A percentile compares a stretch with the other conserved stretches of the same genome.
phyloP scores from a whole-genome alignment of 2,329 filamentous ascomycete genomes.

The Aspergillus costaricaensis region DNA sequence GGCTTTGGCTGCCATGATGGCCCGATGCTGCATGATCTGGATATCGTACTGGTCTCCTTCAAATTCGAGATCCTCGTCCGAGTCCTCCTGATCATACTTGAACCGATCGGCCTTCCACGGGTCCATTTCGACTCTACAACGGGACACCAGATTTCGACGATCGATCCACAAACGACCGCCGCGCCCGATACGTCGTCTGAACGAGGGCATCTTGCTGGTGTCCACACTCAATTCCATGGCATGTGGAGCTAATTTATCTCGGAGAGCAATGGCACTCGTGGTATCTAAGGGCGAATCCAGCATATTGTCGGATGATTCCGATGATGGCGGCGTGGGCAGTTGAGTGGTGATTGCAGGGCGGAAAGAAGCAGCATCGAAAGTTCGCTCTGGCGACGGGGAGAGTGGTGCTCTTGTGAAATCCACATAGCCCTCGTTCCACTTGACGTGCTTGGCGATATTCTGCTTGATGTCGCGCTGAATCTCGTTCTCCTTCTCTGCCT shows the following conservation, averaged over 20 bases:
- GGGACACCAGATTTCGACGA: constrained; percentile 67
- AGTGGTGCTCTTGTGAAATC: constrained; percentile 85
- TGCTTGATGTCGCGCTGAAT: constrained; percentile 80
- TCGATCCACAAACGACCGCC: constrained; percentile 87
- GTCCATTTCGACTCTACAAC: constrained; percentile 49
- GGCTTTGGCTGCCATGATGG: constrained; percentile 50
- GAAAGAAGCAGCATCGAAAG: constrained; percentile 66
- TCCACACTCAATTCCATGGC: constrained; percentile 48
- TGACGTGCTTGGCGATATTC: constrained; percentile 82
- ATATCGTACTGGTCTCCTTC: constrained; percentile 70
- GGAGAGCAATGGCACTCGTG: constrained; percentile 32
- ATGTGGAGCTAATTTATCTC: constrained; percentile 44
- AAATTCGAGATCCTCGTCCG: constrained; percentile 73
- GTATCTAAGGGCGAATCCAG: constrained; percentile 42
- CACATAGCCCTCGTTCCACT: constrained; percentile 88
- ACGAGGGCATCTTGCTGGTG: constrained; percentile 60
- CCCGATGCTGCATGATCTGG: constrained; percentile 59
- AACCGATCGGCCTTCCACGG: constrained; percentile 66
- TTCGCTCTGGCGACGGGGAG: constrained; percentile 71
- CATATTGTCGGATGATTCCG: constrained; percentile 49
- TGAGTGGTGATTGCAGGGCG: constrained; percentile 68
- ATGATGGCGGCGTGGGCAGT: constrained; percentile 56
- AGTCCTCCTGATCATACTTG: constrained; percentile 85
- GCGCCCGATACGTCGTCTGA: constrained; percentile 80
- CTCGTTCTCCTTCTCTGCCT: constrained; percentile 78